A percentile compares a stretch with the other conserved stretches of the same genome.
Conservation (phyloP, 2,329 filamentous ascomycete genomes). For the Parascedosporium putredinis region DNA sequence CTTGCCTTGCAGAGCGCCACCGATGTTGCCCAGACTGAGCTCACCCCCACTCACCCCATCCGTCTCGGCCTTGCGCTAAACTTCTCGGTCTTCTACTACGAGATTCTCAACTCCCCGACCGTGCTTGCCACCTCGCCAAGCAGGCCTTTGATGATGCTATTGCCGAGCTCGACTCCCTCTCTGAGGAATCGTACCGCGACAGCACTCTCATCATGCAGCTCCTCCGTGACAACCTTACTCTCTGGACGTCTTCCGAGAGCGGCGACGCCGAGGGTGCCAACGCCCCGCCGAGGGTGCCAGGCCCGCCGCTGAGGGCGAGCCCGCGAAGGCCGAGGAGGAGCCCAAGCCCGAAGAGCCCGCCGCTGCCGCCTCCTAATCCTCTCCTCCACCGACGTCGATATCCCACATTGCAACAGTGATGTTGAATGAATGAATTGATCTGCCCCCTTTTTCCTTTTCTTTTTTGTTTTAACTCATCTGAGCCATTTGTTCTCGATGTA, state of each 20-base stretch:
- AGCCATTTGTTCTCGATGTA: background rate
- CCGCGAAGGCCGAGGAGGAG: conserved; percentile 30
- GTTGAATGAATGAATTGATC: conserved; percentile 2
- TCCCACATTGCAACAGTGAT: conserved; percentile 15
- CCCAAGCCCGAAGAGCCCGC: conserved; percentile 33
- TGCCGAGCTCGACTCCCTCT: conserved; percentile 94
- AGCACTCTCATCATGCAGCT: conserved; percentile 99
- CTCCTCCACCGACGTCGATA: conserved; percentile 18
- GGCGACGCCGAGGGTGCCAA: conserved; percentile 62
- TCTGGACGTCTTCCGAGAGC: conserved; percentile 93
- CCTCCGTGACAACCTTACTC: conserved; percentile 92
- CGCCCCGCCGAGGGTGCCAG: conserved; percentile 47
- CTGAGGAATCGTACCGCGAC: conserved; percentile 97
- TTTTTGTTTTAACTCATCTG: background rate
- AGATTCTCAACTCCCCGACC: conserved; percentile 98
- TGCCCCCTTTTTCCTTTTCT: too few relatives aligned
- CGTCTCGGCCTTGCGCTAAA: conserved; percentile 93
- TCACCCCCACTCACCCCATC: conserved; percentile 95
- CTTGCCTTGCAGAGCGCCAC: conserved; percentile 66
- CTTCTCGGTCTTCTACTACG: conserved; percentile 99
- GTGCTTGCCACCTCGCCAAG: conserved; percentile 96
- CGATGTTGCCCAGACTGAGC: conserved; percentile 94
- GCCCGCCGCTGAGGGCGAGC: conserved; percentile 35
- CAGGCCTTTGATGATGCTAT: conserved; percentile 98
- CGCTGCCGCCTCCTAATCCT: conserved; percentile 24